Base-by-base conservation (phyloP, 2,329 filamentous ascomycete species). In the Colletotrichum kahawae region DNA sequence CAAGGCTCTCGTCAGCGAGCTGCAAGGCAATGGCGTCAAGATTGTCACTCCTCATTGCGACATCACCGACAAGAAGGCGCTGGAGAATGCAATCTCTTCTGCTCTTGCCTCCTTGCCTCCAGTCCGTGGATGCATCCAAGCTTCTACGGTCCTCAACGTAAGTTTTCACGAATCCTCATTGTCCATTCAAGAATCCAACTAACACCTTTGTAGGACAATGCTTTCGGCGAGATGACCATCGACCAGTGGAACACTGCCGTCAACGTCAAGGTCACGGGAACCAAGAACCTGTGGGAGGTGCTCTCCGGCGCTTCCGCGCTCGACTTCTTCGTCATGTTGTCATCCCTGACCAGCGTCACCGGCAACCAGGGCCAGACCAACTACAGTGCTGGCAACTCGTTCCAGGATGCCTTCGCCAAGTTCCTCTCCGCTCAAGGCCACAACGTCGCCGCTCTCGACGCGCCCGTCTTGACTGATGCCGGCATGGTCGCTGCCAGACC, bases 401-500 rank as follows among this genome's bases (percentile, higher is more conserved):
- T 83, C 78, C 82, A 87, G 79, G 81, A 87, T 70, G 81, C 83
- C 6, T 81, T 88, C 29, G 85, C 84, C 10, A 82, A 84, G 27
- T 82, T 87, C 77, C 84, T 88, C 6, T 81, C 83, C 1, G 51
- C 72, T 6, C 79, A 79, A 1, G 87, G 87, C 2, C 80, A 88
- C 4, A 82, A 85, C 4, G 88, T 86, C 29, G 83, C 87, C 0
- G 85, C 86, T 0, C 83, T 93, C 3, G 87, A 92, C 78, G 82
- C 92, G 21, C 90, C 89, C 1, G 85, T 85, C 3, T 85, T 92
- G 9, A 84, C 83, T 0, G 88, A 87, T 73, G 85, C 87, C 1
- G 88, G 88, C 3, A 89, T 89, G 79, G 81, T 90, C 3, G 87
- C 88, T 2, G 85, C 88, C 71, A 87, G 88, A 68, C 82, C 82